phyloP scores from a whole-genome alignment of 2,329 filamentous ascomycete species.

The Trichoderma harzianum region DNA sequence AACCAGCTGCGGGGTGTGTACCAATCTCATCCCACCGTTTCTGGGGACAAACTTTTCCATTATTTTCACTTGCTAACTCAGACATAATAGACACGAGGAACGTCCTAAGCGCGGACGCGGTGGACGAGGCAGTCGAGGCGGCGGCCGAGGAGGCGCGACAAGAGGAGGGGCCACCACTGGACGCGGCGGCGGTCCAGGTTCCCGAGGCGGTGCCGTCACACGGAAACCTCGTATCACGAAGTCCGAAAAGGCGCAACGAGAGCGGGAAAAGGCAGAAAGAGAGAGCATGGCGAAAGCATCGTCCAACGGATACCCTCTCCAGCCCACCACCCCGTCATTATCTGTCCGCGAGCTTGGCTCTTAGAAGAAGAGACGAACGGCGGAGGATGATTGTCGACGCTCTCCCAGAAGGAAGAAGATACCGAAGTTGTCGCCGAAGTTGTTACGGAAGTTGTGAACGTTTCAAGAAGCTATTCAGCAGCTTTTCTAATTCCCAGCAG shows the following conservation, averaged over 20 bases:
- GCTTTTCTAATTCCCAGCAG: background rate
- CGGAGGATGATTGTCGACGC: background rate
- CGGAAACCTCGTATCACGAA: constrained; percentile 85
- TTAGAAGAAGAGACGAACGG: constrained; percentile 20
- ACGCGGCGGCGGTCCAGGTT: constrained; percentile 60
- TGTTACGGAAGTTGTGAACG: background rate
- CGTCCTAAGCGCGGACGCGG: constrained; percentile 66
- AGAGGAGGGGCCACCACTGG: constrained; percentile 46
- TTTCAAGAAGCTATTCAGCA: background rate
- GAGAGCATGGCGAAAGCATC: constrained; percentile 50
- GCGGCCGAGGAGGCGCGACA: constrained; percentile 60
- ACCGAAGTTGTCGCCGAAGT: too few species aligned
- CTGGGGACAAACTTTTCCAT: background rate
- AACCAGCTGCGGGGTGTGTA: constrained; percentile 55
- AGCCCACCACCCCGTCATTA: constrained; percentile 37
- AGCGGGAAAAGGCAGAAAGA: constrained; percentile 75
- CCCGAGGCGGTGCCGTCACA: constrained; percentile 68
- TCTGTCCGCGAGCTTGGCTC: constrained; percentile 37
- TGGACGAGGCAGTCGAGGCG: constrained; percentile 48
- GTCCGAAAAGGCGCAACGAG: constrained; percentile 75
- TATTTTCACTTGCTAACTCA: constrained; percentile 12
- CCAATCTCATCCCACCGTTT: background rate
- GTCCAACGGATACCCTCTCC: constrained; percentile 36
- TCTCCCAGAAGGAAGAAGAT: background rate
- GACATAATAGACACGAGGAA: constrained; percentile 62